phyloP scores from a whole-genome alignment of 352 stramenopile genomes.

The Nothophytophthora sp. region DNA sequence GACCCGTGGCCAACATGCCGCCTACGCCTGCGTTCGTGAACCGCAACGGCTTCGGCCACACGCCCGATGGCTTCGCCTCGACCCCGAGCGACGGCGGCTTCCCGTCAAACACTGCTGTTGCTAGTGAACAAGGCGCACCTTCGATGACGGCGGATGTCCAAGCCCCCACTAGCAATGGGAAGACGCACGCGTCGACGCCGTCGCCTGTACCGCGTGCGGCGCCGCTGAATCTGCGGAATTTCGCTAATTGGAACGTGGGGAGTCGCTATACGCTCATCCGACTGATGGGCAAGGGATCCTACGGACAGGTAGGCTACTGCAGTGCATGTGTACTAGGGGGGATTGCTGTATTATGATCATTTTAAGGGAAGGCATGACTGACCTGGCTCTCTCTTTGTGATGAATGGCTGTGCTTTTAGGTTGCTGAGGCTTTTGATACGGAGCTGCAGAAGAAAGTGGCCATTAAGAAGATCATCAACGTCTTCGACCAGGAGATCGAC shows the following conservation, averaged over 20 bases:
- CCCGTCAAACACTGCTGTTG: conserved; percentile 26
- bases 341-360: conserved; percentile 3
- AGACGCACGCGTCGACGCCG: conserved; percentile 53
- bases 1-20: conserved; percentile 75
- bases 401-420: conserved; percentile 22
- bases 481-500: conserved; percentile 89
- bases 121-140: too few relatives aligned
- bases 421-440: conserved; percentile 81
- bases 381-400: background rate
- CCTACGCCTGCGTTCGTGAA: conserved; percentile 82
- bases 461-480: conserved; percentile 91
- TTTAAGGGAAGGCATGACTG: too few relatives aligned
- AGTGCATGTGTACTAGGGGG: background rate
- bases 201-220: conserved; percentile 63
- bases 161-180: conserved; percentile 16
- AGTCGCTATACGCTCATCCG: conserved; percentile 80
- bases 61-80: conserved; percentile 66
- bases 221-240: conserved; percentile 80
- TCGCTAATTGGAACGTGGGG: conserved; percentile 84
- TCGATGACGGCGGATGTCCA: conserved; percentile 33
- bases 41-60: conserved; percentile 62
- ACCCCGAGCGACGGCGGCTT: conserved; percentile 44
- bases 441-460: conserved; percentile 82
- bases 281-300: conserved; percentile 83
- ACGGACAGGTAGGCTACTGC: conserved; percentile 60